These are phyloP conservation scores for Saccharomycopsis oosterbeekiorum DNA, from an alignment of 805 yeast genomes.

Conservation along the genomic window DNA sequence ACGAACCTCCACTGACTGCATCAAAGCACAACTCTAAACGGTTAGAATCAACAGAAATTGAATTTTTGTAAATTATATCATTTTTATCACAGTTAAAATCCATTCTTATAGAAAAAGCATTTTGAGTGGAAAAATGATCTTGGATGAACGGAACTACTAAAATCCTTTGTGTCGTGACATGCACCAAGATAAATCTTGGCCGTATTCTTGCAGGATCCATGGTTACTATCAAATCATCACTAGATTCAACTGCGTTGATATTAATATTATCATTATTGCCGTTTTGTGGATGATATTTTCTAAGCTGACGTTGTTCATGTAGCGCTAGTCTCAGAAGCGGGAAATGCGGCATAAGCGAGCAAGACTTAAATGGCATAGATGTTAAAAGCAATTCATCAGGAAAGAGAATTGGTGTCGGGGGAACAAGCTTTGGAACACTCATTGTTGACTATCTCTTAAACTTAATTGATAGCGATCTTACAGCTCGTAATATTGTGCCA, in stretches of 20 bases:
- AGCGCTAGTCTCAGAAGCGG: not conserved
- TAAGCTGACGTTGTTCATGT: not conserved
- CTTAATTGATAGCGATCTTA: no score
- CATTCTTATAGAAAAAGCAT: not conserved
- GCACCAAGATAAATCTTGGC: not conserved
- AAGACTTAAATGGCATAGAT: constrained; percentile 16
- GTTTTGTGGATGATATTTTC: not conserved
- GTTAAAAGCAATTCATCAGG: constrained; percentile 18
- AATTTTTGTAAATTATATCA: not conserved
- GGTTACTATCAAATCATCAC: not conserved
- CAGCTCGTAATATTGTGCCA: not conserved
- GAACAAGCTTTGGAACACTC: not conserved
- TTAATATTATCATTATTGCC: not conserved
- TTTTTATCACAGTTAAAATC: not conserved
- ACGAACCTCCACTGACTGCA: not conserved
- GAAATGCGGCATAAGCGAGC: constrained; percentile 4
- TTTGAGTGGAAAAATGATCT: not conserved
- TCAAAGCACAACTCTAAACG: not conserved
- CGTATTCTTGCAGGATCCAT: constrained; percentile 1
- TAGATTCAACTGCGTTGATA: not conserved
- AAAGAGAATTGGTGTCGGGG: constrained; percentile 17
- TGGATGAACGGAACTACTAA: not conserved
- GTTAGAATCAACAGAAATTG: not conserved
- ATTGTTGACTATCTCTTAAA: not conserved
- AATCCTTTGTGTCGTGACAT: not conserved